Conservation (phyloP, 2,329 filamentous ascomycete species). For the Stagonosporopsis rhizophila region DNA sequence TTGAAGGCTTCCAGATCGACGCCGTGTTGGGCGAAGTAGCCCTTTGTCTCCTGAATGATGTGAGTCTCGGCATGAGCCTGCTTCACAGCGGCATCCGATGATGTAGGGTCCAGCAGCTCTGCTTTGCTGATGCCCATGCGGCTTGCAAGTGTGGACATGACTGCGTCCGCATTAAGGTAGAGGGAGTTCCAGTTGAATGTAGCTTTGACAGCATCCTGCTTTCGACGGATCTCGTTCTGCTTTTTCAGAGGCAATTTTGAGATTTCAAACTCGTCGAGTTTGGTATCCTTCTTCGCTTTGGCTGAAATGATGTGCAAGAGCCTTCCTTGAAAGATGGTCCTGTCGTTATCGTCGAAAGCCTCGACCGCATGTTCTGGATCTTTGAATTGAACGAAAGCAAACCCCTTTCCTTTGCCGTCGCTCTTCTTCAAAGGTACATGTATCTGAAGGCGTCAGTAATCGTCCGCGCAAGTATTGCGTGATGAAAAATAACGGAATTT, state of each 20-base stretch:
- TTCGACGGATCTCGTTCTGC: constrained; percentile 88
- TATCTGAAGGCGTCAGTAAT: constrained; percentile 65
- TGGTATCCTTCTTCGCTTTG: constrained; percentile 78
- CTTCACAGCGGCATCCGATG: constrained; percentile 90
- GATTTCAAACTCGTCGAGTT: constrained; percentile 85
- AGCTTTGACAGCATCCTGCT: constrained; percentile 76
- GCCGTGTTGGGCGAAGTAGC: constrained; percentile 86
- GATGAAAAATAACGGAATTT: constrained; percentile 3
- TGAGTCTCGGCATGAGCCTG: constrained; percentile 97
- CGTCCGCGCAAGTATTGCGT: not conserved
- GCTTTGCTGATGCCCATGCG: constrained; percentile 89
- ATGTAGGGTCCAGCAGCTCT: constrained; percentile 93
- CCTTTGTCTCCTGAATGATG: constrained; percentile 93
- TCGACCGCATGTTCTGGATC: constrained; percentile 75
- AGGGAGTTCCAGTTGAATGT: constrained; percentile 99
- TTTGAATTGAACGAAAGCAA: constrained; percentile 83
- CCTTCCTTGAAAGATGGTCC: constrained; percentile 88
- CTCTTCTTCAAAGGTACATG: constrained; percentile 79
- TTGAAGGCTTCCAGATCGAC: constrained; percentile 94
- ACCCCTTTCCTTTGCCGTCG: constrained; percentile 81
- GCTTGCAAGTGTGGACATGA: constrained; percentile 86
- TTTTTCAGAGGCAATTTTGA: constrained; percentile 94
- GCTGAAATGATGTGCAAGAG: constrained; percentile 89
- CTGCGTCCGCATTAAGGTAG: constrained; percentile 96
- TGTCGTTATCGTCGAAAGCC: constrained; percentile 82